Evolutionary conservation across 768 basidiomycete species (phyloP).

Genomic region (Kwoniella mangroviensis): DNA sequence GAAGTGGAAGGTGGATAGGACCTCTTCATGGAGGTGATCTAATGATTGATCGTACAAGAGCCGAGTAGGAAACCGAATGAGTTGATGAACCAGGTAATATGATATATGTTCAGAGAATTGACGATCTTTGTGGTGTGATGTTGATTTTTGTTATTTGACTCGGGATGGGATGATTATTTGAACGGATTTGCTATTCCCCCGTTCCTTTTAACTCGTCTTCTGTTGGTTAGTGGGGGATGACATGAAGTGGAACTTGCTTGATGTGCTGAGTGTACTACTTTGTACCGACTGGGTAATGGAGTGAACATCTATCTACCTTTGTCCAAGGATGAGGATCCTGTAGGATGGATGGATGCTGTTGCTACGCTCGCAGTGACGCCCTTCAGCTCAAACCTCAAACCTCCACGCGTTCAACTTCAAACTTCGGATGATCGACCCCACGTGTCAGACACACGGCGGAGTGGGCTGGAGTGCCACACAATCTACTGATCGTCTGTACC

Average conservation of each 20-base stretch:
- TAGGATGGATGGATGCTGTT: background rate
- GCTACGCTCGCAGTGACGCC: background rate
- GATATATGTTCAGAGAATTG: background rate
- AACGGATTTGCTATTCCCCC: background rate
- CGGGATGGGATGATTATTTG: background rate
- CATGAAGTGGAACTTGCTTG: conserved; percentile 8
- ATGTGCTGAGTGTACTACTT: background rate
- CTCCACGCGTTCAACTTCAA: conserved; percentile 4
- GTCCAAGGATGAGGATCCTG: conserved; percentile 5
- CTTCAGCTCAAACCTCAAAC: conserved; percentile 1
- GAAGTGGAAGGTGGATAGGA: conserved; percentile 18
- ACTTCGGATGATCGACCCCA: conserved; percentile 1
- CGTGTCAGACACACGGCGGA: conserved; percentile 6
- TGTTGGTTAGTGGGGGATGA: too few relatives aligned
- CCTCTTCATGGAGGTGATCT: conserved; percentile 28
- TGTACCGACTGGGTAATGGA: background rate
- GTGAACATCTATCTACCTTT: background rate
- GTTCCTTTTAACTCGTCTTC: background rate
- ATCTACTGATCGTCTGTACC: background rate
- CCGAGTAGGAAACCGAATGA: background rate
- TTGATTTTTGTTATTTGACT: background rate
- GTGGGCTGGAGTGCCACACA: conserved; percentile 17
- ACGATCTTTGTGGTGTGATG: background rate
- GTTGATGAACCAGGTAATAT: background rate
- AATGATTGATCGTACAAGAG: background rate